phyloP scores from a whole-genome alignment of 2,329 filamentous ascomycete species.

The Talaromyces verruculosus region DNA sequence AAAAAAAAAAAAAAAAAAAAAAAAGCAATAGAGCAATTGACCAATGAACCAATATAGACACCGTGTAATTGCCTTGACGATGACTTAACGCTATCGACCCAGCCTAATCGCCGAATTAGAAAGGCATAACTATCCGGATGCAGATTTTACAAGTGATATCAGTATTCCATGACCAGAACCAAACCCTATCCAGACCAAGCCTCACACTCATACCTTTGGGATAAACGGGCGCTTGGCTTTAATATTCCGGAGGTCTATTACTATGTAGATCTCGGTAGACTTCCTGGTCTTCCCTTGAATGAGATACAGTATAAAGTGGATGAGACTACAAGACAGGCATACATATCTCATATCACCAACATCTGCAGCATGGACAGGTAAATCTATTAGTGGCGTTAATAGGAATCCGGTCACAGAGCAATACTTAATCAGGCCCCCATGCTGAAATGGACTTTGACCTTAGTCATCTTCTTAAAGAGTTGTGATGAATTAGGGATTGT shows the following conservation, averaged over 20 bases:
- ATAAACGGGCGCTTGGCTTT: constrained; percentile 9
- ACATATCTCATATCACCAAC: background rate
- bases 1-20: too few relatives aligned
- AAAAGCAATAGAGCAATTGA: too few relatives aligned
- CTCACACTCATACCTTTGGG: background rate
- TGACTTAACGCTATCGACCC: too few relatives aligned
- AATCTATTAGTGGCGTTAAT: constrained; percentile 9
- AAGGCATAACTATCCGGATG: too few relatives aligned
- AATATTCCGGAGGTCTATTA: constrained; percentile 9
- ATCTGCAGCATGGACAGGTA: too few relatives aligned
- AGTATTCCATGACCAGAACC: too few relatives aligned
- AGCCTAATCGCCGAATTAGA: too few relatives aligned
- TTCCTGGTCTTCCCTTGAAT: constrained; percentile 12
- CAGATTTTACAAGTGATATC: too few relatives aligned
- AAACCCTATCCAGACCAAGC: too few relatives aligned
- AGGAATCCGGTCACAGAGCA: constrained; percentile 5
- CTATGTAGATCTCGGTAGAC: constrained; percentile 6
- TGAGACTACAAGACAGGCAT: background rate
- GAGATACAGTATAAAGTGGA: constrained; percentile 7
- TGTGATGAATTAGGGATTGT: constrained; percentile 8
- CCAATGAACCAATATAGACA: too few relatives aligned
- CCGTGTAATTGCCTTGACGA: too few relatives aligned
- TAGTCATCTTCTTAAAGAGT: constrained; percentile 8
- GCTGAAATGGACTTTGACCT: constrained; percentile 2
- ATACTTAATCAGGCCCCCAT: constrained; percentile 1